Percentiles rank a stretch among this genome's conserved stretches.
Conservation (phyloP, 805 yeast genomes). For the Priceomyces fermenticarens region DNA sequence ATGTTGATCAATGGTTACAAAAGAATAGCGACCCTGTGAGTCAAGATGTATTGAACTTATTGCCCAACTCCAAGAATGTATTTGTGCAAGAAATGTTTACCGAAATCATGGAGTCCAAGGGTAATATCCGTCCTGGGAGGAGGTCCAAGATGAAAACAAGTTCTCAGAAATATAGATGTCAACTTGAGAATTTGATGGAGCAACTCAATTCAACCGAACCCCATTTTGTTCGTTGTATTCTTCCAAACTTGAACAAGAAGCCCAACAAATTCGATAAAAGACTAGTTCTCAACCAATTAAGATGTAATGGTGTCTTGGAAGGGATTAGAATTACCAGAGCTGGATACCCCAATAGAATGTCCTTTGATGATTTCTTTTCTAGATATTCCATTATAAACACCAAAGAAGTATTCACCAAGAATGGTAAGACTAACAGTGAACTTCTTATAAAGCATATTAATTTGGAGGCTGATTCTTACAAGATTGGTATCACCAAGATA, state of each 20-base stretch:
- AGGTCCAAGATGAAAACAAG: constrained; percentile 57
- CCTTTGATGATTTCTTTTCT: constrained; percentile 72
- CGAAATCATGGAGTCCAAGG: constrained; percentile 25
- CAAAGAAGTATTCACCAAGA: constrained; percentile 40
- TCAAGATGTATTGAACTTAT: constrained; percentile 62
- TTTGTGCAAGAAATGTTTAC: constrained; percentile 58
- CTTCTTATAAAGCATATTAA: constrained; percentile 60
- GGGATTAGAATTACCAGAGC: constrained; percentile 97
- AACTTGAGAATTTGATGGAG: constrained; percentile 64
- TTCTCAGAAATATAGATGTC: constrained; percentile 86
- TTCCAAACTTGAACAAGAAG: constrained; percentile 78
- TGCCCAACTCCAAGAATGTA: constrained; percentile 53
- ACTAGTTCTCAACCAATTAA: constrained; percentile 80
- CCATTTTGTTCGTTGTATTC: constrained; percentile 92
- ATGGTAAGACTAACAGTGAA: constrained; percentile 67
- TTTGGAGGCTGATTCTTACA: constrained; percentile 57
- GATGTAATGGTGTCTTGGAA: constrained; percentile 97
- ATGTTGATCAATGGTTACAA: constrained; percentile 88
- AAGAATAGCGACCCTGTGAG: constrained; percentile 93
- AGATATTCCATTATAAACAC: constrained; percentile 71
- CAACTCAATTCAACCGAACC: constrained; percentile 84
- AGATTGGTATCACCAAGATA: constrained; percentile 68
- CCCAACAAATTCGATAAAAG: constrained; percentile 70
- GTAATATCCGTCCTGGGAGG: constrained; percentile 19
- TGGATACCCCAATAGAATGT: constrained; percentile 92